Conservation (phyloP, 202 grass and related monocot species). For the Alloteropsis angusta region DNA sequence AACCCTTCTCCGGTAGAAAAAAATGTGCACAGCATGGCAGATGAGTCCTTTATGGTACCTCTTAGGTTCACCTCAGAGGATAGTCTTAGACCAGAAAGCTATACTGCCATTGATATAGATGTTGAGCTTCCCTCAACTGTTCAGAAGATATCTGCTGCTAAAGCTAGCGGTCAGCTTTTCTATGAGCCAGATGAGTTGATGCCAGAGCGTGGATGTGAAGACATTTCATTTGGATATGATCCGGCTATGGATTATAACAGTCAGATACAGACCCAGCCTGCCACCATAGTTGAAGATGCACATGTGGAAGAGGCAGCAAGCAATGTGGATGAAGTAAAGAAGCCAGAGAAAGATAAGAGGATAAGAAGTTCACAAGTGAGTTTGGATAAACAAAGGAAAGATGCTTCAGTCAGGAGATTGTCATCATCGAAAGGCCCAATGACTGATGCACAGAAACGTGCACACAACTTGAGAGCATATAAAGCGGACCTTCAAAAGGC, state of each 20-base stretch:
- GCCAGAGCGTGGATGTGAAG: conserved; percentile 58
- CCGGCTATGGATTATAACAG: conserved; percentile 74
- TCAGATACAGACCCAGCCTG: conserved; percentile 46
- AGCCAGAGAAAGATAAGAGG: conserved; percentile 55
- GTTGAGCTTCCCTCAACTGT: conserved; percentile 38
- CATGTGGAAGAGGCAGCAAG: conserved; percentile 29
- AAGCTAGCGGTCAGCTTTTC: conserved; percentile 43
- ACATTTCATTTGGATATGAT: conserved; percentile 59
- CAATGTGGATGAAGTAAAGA: conserved; percentile 41
- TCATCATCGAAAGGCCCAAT: conserved; percentile 46
- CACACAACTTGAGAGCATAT: conserved; percentile 72
- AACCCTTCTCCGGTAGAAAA: conserved; percentile 34
- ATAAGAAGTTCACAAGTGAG: conserved; percentile 50
- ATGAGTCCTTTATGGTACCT: conserved; percentile 91
- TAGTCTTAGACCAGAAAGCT: conserved; percentile 36
- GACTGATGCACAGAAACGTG: conserved; percentile 87
- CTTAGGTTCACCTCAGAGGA: conserved; percentile 46
- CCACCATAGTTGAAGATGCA: conserved; percentile 35
- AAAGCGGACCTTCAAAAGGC: conserved; percentile 91
- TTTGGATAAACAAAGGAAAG: conserved; percentile 73
- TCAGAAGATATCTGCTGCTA: conserved; percentile 38
- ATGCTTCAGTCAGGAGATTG: conserved; percentile 39
- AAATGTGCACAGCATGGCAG: conserved; percentile 28
- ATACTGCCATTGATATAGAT: conserved; percentile 69
- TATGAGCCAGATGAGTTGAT: conserved; percentile 88